Base-by-base conservation (phyloP, 208 protist genomes). In the Borovskyia barvae region DNA sequence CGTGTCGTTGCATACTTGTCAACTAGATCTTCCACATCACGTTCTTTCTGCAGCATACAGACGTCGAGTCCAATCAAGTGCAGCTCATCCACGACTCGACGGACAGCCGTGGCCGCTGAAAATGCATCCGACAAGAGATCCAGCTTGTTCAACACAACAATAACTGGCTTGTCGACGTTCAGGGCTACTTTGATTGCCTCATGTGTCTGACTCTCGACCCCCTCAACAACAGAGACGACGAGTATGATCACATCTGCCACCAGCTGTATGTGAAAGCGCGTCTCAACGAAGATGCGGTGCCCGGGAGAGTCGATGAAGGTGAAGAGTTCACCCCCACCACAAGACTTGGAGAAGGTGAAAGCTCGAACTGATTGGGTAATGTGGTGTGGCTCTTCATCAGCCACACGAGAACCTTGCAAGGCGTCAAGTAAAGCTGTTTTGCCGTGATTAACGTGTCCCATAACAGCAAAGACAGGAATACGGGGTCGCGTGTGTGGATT, bases 241-340 rank as follows among this genome's bases (percentile, higher is more conserved):
- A 97, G 49, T 35, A 95, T 3, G 12, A 93, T 55, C 47, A 56
- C 77, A 55, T 97, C 90, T 1, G 77, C 58, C 8, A 87, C 42
- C 41, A 87, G 68, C 26, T 84, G 81, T n/a, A 80, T 65, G 71
- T 93, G 83, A 40, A 84, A 82, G 15, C 93, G 78, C 40, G 75
- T 79, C 49, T 94, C 85, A 6, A 78, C 77, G 73, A 96, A 96
- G 9, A 94, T 54, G 39, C 59, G 65, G 55, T 96, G 85, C 9
- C 93, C 93, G 24, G 93, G 93, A 20, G 90, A 93, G 62, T 97
- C 93, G 5, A 97, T 39, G 62, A 97, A 93, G 6, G 90, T 95
- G 45, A 94, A 77, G 26, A 74, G 29, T 22, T 54, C 63, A 2
- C 49, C 42, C 19, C 41, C n/a, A 1, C 39, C 26, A 9, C 59